A percentile compares a stretch with the other conserved stretches of the same genome.
phyloP scores from a whole-genome alignment of 306 rosid genomes.

The Malus sylvestris region DNA sequence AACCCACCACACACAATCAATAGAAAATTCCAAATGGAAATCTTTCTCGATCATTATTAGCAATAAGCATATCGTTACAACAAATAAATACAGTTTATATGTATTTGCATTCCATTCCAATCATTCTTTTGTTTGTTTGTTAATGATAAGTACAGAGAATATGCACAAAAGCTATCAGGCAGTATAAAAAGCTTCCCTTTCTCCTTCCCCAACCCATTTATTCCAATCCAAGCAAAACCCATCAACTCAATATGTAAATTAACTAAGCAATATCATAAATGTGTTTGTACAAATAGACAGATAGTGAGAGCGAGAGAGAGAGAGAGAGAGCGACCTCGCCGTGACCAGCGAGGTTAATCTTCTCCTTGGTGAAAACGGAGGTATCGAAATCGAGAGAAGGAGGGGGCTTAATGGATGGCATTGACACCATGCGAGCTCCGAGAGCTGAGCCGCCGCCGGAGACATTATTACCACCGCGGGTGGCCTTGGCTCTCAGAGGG shows the following conservation, averaged over 20 bases:
- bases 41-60: not conserved
- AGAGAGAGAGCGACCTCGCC: conserved; percentile 45
- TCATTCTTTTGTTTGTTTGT: not conserved
- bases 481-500: conserved; percentile 20
- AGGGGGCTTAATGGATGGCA: conserved; percentile 16
- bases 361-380: conserved; percentile 77
- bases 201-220: not conserved
- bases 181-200: not conserved
- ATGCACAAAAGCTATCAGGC: not conserved
- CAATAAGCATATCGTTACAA: not conserved
- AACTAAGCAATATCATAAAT: not conserved
- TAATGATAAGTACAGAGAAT: not conserved
- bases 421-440: conserved; percentile 72
- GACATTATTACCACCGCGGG: not conserved
- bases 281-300: not conserved
- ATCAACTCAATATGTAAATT: not conserved
- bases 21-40: not conserved
- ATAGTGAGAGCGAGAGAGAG: not conserved
- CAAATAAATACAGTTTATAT: not conserved
- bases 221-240: not conserved
- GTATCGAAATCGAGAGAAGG: conserved; percentile 65
- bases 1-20: not conserved
- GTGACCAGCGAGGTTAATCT: conserved; percentile 73
- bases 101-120: no score
- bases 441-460: conserved; percentile 32